Base-by-base conservation (phyloP, 768 basidiomycete species). In the Termitomyces heimii region DNA sequence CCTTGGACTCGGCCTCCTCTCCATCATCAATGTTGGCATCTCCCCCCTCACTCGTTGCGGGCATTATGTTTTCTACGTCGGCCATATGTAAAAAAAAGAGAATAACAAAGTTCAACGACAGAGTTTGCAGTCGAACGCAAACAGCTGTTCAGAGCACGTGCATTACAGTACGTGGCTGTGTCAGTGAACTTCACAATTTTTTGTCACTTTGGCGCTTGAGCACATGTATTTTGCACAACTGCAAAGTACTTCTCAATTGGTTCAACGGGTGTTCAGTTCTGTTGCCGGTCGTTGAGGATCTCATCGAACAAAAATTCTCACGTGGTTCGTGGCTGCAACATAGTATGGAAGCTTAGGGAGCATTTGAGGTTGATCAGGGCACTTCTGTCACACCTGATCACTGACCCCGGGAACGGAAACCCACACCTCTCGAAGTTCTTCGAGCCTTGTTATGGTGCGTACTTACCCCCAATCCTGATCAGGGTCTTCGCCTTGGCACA, bases 1-100 rank as follows among this genome's bases (percentile, higher is more conserved):
- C 84, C 74, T 84, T 83, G 22, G 83, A 79, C 64, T 86, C 84
- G 1, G 77, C 82, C 56, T 86, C 85, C 58, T 86, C 85, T 1
- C 74, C 78, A 73, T 85, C 82, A 55, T 86, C 83, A 46, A 83
- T 71, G 29, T 71, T 65, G 26, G 66, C 60, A 48, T 80, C 76
- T 32, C 60, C 65, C 50, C 63, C 66, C 44, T 64, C 73, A 53
- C 71, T 72, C 59, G 71, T 63, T 32, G 71, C 60, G 10, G 75
- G 71, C 62, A 75, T 76, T 55, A 75, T 76, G 53, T 74, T 63
- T 67, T 81, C 79, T 57, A 72, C 71, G 75, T 83, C 81, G 65
- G 82, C 71, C 83, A 84, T 82, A 62, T 5, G 8, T 2, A 43
- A 16, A 20, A 43, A 26, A 40, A 34, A 53, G 34, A 43, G 29